These are phyloP conservation scores for Schwanniomyces yamadae DNA, from an alignment of 805 yeast species.

Conservation along the genomic window DNA sequence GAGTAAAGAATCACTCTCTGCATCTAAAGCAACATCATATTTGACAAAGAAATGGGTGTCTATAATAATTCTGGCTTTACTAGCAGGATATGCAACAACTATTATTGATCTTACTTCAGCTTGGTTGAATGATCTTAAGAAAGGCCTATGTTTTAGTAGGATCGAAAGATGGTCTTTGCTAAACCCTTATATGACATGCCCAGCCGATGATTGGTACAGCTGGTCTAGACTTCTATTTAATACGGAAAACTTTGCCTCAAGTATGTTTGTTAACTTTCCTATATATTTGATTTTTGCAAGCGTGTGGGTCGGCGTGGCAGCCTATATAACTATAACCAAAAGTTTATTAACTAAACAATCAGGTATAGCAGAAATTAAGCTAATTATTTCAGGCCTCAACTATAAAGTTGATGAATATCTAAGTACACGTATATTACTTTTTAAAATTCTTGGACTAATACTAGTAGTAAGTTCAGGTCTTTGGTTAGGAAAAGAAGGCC, in stretches of 20 bases:
- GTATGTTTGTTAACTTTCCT: slow-evolving; percentile 33
- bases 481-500: slow-evolving; percentile 87
- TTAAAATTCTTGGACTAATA: slow-evolving; percentile 57
- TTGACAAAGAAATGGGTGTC: slow-evolving; percentile 46
- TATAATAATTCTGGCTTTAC: slow-evolving; percentile 43
- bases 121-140: slow-evolving; percentile 51
- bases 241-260: slow-evolving; percentile 16
- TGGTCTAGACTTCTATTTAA: slow-evolving; percentile 34
- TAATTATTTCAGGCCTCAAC: slow-evolving; percentile 64
- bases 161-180: slow-evolving; percentile 40
- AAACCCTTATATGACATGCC: slow-evolving; percentile 45
- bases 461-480: slow-evolving; percentile 73
- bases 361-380: slow-evolving; percentile 75
- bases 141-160: slow-evolving; percentile 48
- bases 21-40: slow-evolving; percentile 13
- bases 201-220: slow-evolving; percentile 37
- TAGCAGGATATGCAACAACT: slow-evolving; percentile 50
- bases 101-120: slow-evolving; percentile 49
- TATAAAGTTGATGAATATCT: slow-evolving; percentile 48
- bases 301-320: slow-evolving; percentile 24
- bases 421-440: slow-evolving; percentile 48
- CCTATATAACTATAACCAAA: slow-evolving; percentile 25
- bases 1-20: slow-evolving; percentile 42
- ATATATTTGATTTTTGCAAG: slow-evolving; percentile 31
- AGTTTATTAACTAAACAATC: slow-evolving; percentile 39